Evolutionary conservation across 2,329 filamentous ascomycete species (phyloP), one percentile per base, ranked within the genome.

Genomic region (Penicillium sp.): DNA sequence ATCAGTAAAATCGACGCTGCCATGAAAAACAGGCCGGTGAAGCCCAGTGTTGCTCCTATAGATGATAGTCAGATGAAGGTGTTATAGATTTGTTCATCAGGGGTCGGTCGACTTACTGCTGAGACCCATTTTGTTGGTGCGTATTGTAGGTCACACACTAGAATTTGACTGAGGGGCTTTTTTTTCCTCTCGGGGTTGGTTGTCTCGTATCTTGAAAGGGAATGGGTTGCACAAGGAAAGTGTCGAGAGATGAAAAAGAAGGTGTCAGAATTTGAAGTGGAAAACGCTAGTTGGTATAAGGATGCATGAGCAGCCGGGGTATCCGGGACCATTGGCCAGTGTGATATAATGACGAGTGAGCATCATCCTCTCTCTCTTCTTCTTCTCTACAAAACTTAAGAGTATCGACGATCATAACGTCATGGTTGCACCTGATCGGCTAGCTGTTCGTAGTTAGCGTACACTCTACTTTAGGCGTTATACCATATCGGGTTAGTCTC

Each of bases 1-100:
- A 88, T 82, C 62, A 90, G 74, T 29, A 89, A 75, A 52, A 88
- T 77, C 53, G 85, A 82, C 45, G 80, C 85, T 46, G 83, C 85
- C 61, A 86, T 80, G 61, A 89, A 78, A 66, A 89, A 74, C 58
- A 89, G 77, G 71, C 86, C 86, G 48, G 80, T 61, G 47, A 85
- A 71, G 64, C 81, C 83, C 68, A 87, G 75, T 48, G 81, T 56
- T 56, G 82, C 80, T 69, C 85, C 85, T 87, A 42, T 41, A 56
- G 6, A 31, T 31, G 15, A 12, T 10, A 19, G 27, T 48, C 27
- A 48, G 15, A 25, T 63, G 65, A 52, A 64, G 58, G 25, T 56
- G 27, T 21, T 38, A 41, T 25, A 50, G 12, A 27, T 43, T 29
- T 4, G 57, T 46, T 46, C 21, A 47, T 50, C 23, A 25, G 25